Evolutionary conservation across 208 protist species (phyloP), one percentile per base, ranked within the genome.

Genomic region (Acanthamoeba sp.): DNA sequence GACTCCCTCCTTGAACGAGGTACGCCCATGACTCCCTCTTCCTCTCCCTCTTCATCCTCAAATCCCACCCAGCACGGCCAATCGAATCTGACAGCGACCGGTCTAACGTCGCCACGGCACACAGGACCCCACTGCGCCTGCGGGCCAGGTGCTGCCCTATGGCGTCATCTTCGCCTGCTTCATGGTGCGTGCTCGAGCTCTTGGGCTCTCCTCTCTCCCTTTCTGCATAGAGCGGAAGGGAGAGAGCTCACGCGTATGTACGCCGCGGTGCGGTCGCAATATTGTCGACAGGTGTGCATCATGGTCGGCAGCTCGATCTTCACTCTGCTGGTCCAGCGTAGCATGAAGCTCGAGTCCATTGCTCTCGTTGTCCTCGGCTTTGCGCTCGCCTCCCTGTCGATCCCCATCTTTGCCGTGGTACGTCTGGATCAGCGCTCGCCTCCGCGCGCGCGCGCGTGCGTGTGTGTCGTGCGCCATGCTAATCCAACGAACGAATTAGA

Each of bases 141-240:
- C 16, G 24, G 40, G 29, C 32, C 6, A 36, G 16, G 73, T 9
- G 6, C 10, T 98, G 6, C 97, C 97, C 38, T 98, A 97, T 82
- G 98, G 98, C 42, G 64, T 97, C 16, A 95, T 99, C 40, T 99
- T 99, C 94, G 96, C 98, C n/a, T 57, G 89, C 7, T 98, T 98
- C 71, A 99, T 98, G 98, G 96, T 97, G 1, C 45, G 48, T n/a
- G n/a, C 71, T 24, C 24, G 16, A 64, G 20, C 57, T 24, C 24
- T 24, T 64, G 16, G 16, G 20, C 24, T 64, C 57, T 64, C 20
- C 24, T 64, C 24, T 16, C 57, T n/a, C 57, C 57, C 57, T 24
- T n/a, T 64, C 57, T n/a, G 57, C 20, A 64, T 64, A 64, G 16
- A 24, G 16, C 57, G 57, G 16, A 24, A n/a, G n/a, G n/a, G n/a